Evolutionary conservation across 2,329 filamentous ascomycete genomes (phyloP), one percentile per base, ranked within the genome.

Genomic region (Neonectria punicea): DNA sequence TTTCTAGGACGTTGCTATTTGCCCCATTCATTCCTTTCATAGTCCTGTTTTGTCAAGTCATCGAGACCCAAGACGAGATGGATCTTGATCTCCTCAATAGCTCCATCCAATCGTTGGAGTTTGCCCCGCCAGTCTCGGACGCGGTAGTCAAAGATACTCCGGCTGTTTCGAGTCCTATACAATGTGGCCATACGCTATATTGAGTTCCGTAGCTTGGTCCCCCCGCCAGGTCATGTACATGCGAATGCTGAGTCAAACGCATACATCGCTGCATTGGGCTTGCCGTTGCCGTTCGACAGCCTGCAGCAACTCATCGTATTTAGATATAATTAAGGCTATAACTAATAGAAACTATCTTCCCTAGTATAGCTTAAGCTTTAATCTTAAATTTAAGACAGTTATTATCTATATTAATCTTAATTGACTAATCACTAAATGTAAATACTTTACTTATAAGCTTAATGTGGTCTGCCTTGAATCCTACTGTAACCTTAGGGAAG

Each of bases 131-230:
- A 4, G 69, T 81, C 3, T 81, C 79, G 2, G 73, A 87, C 58
- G 84, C 85, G 0, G 84, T 86, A 7, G 80, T 82, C 25, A 87
- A n/a, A 86, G 68, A 78, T 89, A 14, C 83, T 87, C 66, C 85
- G 83, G 25, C 80, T 90, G 14, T 90, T 87, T 67, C 82, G 86
- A 50, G 83, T 89, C 2, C 83, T 90, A 53, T 83, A 86, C 67
- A 87, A 82, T 41, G 85, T 90, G 8, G 87, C 87, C 0, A 80
- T 83, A 34, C 79, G 88, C 5, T 90, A 90, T 67, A 80, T 89
- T 14, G 85, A 89, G 70, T 85, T 86, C 2, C 87, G 86, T 55
- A 70, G 69, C 30, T 66, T 63, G 7, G 67, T 71, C 3, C 72
- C 71, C 5, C 69, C 70, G 7, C 76, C 74, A 25, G 70, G 71